phyloP scores from a whole-genome alignment of 164 flowering plant species.

The Vitis rotundifolia region DNA sequence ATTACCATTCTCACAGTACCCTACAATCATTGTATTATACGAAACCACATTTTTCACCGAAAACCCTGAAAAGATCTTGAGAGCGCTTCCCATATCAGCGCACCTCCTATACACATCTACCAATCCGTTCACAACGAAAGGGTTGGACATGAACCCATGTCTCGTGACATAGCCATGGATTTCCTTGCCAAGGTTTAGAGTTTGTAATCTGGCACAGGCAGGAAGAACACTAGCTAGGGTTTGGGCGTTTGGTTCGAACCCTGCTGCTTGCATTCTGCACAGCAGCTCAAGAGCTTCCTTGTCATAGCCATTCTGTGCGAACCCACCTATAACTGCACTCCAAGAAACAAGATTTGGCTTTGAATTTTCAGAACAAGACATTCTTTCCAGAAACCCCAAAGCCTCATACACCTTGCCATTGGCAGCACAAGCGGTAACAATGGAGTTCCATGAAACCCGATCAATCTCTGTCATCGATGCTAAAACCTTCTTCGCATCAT shows the following conservation, averaged over 20 bases:
- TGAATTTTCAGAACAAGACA: slow-evolving; percentile 30
- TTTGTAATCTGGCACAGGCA: slow-evolving; percentile 61
- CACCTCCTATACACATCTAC: slow-evolving; percentile 72
- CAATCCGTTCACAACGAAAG: slow-evolving; percentile 64
- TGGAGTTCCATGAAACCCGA: slow-evolving; percentile 72
- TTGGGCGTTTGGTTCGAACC: slow-evolving; percentile 59
- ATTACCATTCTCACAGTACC: slow-evolving; percentile 61
- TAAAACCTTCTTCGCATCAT: slow-evolving; percentile 52
- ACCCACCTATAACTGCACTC: slow-evolving; percentile 78
- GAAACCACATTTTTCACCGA: slow-evolving; percentile 49
- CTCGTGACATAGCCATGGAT: slow-evolving; percentile 64
- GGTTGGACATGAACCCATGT: slow-evolving; percentile 49
- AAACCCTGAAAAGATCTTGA: slow-evolving; percentile 46
- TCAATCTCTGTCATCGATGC: slow-evolving; percentile 42
- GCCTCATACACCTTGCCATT: slow-evolving; percentile 69
- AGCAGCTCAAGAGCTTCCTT: slow-evolving; percentile 57
- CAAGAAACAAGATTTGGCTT: slow-evolving; percentile 65
- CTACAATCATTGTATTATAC: slow-evolving; percentile 78
- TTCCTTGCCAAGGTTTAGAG: slow-evolving; percentile 47
- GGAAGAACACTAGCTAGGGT: slow-evolving; percentile 72
- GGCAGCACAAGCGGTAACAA: slow-evolving; percentile 53
- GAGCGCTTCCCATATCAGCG: slow-evolving; percentile 53
- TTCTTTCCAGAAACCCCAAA: slow-evolving; percentile 44
- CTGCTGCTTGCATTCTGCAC: slow-evolving; percentile 43
- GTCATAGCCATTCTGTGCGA: slow-evolving; percentile 59